Percentiles rank a stretch among this genome's conserved stretches.
These are phyloP conservation scores for Oldenlandia corymbosa DNA, from an alignment of 257 asterid genomes.

Conservation along the genomic window DNA sequence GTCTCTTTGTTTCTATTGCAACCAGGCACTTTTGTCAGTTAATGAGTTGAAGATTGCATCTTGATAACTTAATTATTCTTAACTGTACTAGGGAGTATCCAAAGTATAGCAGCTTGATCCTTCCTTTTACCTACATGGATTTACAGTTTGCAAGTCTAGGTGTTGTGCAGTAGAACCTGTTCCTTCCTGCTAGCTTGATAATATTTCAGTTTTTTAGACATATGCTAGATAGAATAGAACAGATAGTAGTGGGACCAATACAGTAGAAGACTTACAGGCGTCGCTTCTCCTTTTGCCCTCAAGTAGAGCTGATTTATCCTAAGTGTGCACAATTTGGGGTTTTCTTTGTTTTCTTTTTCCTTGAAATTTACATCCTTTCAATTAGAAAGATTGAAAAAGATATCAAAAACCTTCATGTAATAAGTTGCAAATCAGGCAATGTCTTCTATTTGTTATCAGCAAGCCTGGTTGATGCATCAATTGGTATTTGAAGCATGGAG, in stretches of 20 bases:
- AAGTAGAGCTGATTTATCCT: background rate
- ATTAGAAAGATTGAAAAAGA: background rate
- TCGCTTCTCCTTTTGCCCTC: background rate
- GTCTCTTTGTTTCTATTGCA: background rate
- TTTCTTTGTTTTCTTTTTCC: background rate
- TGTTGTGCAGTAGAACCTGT: too few relatives aligned
- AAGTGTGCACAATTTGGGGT: background rate
- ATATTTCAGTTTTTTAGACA: background rate
- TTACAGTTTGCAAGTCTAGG: too few relatives aligned
- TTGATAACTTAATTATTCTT: too few relatives aligned
- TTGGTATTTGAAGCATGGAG: background rate
- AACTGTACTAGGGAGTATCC: too few relatives aligned
- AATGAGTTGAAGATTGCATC: background rate
- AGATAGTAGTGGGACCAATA: background rate
- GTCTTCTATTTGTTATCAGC: background rate
- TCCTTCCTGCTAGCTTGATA: too few relatives aligned
- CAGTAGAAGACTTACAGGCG: background rate
- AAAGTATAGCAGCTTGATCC: too few relatives aligned
- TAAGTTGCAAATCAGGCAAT: background rate
- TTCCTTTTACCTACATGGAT: too few relatives aligned
- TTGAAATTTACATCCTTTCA: background rate
- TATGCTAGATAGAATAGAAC: too few relatives aligned
- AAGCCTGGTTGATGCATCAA: background rate
- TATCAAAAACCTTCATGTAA: background rate
- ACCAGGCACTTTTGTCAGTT: background rate